Conservation (phyloP, 139 green algal genomes). For the Haematococcus sp. region DNA sequence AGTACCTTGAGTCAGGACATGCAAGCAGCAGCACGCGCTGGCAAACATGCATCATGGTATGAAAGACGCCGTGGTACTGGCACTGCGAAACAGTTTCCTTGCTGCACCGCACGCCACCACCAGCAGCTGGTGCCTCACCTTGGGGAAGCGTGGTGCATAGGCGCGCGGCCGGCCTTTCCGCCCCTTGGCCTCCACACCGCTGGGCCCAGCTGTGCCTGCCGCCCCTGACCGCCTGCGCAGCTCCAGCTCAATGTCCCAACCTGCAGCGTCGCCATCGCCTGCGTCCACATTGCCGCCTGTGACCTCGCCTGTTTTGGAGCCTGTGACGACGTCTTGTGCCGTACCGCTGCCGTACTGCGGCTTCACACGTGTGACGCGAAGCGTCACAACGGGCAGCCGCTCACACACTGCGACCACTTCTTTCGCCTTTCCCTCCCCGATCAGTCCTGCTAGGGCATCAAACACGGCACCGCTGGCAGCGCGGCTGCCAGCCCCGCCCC, state of each 20-base stretch:
- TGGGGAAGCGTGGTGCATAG: constrained; percentile 81
- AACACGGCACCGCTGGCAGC: not conserved
- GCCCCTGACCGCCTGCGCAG: constrained; percentile 11
- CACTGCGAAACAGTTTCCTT: not conserved
- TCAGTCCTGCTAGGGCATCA: not conserved
- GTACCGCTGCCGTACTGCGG: not conserved
- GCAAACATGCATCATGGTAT: no score
- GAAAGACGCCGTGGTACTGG: not conserved
- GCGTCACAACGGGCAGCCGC: constrained; percentile 51
- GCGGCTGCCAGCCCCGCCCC: not conserved
- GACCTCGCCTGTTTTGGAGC: not conserved
- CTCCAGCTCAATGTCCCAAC: constrained; percentile 54
- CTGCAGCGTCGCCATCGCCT: constrained; percentile 9
- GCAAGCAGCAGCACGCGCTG: not conserved
- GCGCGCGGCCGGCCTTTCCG: constrained; percentile 37
- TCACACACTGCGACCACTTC: constrained; percentile 34
- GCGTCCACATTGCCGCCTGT: not conserved
- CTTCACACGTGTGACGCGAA: constrained; percentile 14
- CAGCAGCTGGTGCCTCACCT: constrained; percentile 40
- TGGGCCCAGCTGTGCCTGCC: not conserved
- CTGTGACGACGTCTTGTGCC: constrained; percentile 2
- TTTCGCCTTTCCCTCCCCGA: not conserved
- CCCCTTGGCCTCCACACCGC: not conserved
- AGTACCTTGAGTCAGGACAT: not conserved
- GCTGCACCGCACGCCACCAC: not conserved